Conservation (phyloP, 2,329 filamentous ascomycete genomes). For the Trichoderma arundinaceum region DNA sequence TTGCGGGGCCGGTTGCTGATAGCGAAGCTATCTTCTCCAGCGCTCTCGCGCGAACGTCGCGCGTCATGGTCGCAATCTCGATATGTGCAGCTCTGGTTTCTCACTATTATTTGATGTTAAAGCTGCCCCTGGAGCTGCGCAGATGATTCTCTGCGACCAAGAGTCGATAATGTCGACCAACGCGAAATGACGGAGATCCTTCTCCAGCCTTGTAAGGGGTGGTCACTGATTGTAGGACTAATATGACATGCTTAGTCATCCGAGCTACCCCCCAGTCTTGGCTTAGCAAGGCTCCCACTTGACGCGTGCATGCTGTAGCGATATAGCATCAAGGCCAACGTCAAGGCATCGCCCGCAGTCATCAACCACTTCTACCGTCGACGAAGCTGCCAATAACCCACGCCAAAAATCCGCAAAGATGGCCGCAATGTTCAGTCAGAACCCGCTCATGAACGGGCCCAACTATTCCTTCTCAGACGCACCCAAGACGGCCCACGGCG, state of each 20-base stretch:
- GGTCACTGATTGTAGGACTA: constrained; percentile 16
- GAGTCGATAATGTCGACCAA: constrained; percentile 7
- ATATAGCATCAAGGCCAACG: constrained; percentile 38
- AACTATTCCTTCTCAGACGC: constrained; percentile 71
- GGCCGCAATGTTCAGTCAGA: constrained; percentile 73
- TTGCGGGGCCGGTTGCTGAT: constrained; percentile 60
- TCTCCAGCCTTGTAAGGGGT: constrained; percentile 24
- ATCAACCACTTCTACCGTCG: constrained; percentile 28
- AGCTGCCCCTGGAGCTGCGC: constrained; percentile 22
- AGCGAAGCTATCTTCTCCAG: constrained; percentile 69
- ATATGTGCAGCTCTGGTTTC: neutral
- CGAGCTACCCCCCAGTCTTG: constrained; percentile 42
- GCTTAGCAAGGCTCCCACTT: constrained; percentile 58
- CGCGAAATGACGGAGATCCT: constrained; percentile 16
- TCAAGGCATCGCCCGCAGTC: constrained; percentile 28
- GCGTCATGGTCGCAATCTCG: constrained; percentile 49
- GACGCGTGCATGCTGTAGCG: constrained; percentile 47
- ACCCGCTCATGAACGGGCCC: constrained; percentile 70
- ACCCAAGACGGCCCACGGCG: constrained; percentile 59
- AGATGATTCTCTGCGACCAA: constrained; percentile 17
- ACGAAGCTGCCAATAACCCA: constrained; percentile 1
- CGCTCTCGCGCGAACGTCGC: constrained; percentile 65
- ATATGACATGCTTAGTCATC: constrained; percentile 49
- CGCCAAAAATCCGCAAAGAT: constrained; percentile 49
- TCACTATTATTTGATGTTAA: neutral